These are phyloP conservation scores for Pichia occidentalis DNA, from an alignment of 805 yeast genomes.

Conservation along the genomic window DNA sequence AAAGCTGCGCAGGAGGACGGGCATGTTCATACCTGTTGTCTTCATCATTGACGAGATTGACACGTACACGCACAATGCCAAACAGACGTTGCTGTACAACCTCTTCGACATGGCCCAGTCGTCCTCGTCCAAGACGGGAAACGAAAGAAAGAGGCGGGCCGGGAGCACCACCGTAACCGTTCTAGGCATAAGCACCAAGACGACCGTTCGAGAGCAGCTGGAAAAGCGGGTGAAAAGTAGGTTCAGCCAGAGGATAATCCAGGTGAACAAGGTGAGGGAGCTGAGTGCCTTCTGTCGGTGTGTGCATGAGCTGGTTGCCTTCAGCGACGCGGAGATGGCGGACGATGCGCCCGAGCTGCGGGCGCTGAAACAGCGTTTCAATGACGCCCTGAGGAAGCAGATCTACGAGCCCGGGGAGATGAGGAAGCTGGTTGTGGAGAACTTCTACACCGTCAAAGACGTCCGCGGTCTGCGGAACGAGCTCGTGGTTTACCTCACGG, in stretches of 20 bases:
- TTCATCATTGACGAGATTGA: conserved; percentile 86
- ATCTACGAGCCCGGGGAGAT: conserved; percentile 28
- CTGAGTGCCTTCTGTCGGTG: conserved; percentile 46
- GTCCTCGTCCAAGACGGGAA: conserved; percentile 20
- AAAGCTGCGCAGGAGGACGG: conserved; percentile 14
- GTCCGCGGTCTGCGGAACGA: conserved; percentile 43
- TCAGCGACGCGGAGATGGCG: too few species aligned
- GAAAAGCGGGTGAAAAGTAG: conserved; percentile 91
- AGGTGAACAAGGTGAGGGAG: conserved; percentile 44
- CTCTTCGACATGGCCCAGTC: conserved; percentile 79
- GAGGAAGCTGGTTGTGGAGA: conserved; percentile 33
- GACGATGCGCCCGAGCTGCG: conserved; percentile 9
- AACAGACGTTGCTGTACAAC: conserved; percentile 83
- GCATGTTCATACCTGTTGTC: conserved; percentile 48
- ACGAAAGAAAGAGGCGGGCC: conserved; percentile 20
- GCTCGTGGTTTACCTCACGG: conserved; percentile 35
- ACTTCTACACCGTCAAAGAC: conserved; percentile 56
- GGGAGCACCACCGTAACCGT: conserved; percentile 67
- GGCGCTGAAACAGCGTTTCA: conserved; percentile 21
- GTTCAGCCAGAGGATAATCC: conserved; percentile 72
- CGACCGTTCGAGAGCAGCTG: conserved; percentile 70
- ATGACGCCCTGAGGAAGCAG: conserved; percentile 30
- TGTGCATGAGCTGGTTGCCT: conserved; percentile 26
- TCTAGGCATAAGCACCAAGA: conserved; percentile 68
- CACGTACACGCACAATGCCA: conserved; percentile 57